Evolutionary conservation across 2,329 filamentous ascomycete species (phyloP).

Genomic region (Leptosphaerulina australis): DNA sequence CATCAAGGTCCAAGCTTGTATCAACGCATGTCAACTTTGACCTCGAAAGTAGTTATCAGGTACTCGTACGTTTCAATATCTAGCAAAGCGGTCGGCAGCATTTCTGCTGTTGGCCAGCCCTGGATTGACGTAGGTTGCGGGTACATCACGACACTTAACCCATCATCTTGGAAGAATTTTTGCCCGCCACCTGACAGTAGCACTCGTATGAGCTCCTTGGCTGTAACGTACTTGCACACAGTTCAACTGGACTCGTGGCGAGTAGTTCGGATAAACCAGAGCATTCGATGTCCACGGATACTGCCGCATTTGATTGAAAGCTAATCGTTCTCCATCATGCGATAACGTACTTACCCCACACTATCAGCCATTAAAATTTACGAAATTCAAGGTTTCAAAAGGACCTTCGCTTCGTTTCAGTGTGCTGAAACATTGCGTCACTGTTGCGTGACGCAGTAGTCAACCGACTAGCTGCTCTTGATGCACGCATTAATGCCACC

Average conservation of each 20-base stretch:
- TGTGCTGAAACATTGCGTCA: constrained; percentile 9
- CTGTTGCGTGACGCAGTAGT: not conserved
- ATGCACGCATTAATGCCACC: not conserved
- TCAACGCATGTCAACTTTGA: not conserved
- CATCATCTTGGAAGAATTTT: not conserved
- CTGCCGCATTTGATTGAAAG: constrained; percentile 4
- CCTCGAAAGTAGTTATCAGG: not conserved
- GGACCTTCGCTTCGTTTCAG: not conserved
- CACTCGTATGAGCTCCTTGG: not conserved
- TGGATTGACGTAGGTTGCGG: not conserved
- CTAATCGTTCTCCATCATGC: not conserved
- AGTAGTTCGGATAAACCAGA: not conserved
- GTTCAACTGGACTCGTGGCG: not conserved
- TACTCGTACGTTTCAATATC: not conserved
- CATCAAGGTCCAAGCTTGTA: constrained; percentile 7
- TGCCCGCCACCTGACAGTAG: not conserved
- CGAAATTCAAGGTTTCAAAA: not conserved
- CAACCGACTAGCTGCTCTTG: not conserved
- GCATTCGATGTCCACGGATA: not conserved
- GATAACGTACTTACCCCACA: not conserved
- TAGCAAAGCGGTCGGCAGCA: not conserved
- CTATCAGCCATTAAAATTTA: not conserved
- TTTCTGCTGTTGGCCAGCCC: not conserved
- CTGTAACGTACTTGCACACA: not conserved
- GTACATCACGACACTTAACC: not conserved